Conservation (phyloP, 176 grass and related monocot genomes). For the Stipa capillata region DNA sequence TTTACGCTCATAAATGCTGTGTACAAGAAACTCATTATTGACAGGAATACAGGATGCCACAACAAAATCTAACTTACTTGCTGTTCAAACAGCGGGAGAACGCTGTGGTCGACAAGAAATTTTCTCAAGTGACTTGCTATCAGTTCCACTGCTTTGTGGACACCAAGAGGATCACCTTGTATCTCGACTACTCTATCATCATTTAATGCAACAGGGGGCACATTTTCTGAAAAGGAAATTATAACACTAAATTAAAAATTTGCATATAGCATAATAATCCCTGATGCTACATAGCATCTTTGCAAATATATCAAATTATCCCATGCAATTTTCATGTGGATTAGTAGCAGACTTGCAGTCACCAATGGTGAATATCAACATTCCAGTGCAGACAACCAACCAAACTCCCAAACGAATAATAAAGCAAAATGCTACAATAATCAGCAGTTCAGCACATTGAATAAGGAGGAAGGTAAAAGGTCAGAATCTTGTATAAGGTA, state of each 20-base stretch:
- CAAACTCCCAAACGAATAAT: neutral
- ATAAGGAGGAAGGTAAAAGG: neutral
- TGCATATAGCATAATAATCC: neutral
- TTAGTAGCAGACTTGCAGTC: neutral
- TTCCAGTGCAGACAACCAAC: neutral
- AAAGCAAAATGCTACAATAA: neutral
- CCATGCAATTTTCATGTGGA: neutral
- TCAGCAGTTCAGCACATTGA: neutral
- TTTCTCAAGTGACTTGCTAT: slow-evolving; percentile 80
- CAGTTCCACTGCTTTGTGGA: slow-evolving; percentile 83
- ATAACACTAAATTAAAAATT: neutral
- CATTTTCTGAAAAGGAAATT: slow-evolving; percentile 53
- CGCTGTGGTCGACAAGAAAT: slow-evolving; percentile 84
- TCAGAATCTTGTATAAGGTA: neutral
- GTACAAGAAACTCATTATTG: neutral
- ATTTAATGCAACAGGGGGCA: slow-evolving; percentile 71
- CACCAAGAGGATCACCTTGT: slow-evolving; percentile 60
- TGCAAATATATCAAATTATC: neutral
- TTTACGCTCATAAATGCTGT: neutral
- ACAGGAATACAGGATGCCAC: too few relatives aligned
- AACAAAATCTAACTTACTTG: slow-evolving; percentile 60
- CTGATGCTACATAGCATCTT: neutral
- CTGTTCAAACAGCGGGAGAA: slow-evolving; percentile 79
- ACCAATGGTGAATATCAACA: neutral
- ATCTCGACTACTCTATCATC: slow-evolving; percentile 97